These are phyloP conservation scores for Cadophora gregata DNA, from an alignment of 2,329 filamentous ascomycete species.

Conservation along the genomic window DNA sequence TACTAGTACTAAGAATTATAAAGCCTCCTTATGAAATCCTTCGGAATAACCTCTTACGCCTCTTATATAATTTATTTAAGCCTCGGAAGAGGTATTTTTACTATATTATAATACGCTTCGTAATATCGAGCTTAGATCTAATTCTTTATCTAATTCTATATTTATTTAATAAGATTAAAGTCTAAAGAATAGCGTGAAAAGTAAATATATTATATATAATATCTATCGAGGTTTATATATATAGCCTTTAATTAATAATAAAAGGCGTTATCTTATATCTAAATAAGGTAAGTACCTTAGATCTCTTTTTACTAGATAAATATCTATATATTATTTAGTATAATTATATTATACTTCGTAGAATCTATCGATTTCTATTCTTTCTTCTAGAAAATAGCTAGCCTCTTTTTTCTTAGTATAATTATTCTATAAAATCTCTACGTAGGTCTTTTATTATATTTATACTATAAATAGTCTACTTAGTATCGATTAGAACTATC, in stretches of 20 bases:
- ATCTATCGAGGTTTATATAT: background rate
- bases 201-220: slow-evolving; percentile 9
- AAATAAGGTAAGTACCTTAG: too few relatives aligned
- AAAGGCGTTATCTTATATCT: too few relatives aligned
- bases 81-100: slow-evolving; percentile 12
- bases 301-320: too few relatives aligned
- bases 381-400: slow-evolving; percentile 23
- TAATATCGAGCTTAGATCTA: slow-evolving; percentile 25
- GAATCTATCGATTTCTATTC: slow-evolving; percentile 22
- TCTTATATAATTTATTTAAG: too few relatives aligned
- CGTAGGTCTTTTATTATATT: slow-evolving; percentile 19
- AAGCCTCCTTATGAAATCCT: too few relatives aligned
- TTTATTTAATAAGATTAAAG: slow-evolving; percentile 27
- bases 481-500: slow-evolving; percentile 12
- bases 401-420: slow-evolving; percentile 13
- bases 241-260: slow-evolving; percentile 5
- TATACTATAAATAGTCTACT: slow-evolving; percentile 10
- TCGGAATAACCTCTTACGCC: too few relatives aligned
- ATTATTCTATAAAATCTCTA: slow-evolving; percentile 25
- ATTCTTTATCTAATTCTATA: slow-evolving; percentile 27
- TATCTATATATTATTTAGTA: too few relatives aligned
- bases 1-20: too few relatives aligned
- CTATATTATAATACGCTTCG: background rate
- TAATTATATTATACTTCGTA: slow-evolving; percentile 18
- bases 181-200: slow-evolving; percentile 24